Conservation (phyloP, 2,329 filamentous ascomycete genomes). For the Colletotrichum brevisporum region DNA sequence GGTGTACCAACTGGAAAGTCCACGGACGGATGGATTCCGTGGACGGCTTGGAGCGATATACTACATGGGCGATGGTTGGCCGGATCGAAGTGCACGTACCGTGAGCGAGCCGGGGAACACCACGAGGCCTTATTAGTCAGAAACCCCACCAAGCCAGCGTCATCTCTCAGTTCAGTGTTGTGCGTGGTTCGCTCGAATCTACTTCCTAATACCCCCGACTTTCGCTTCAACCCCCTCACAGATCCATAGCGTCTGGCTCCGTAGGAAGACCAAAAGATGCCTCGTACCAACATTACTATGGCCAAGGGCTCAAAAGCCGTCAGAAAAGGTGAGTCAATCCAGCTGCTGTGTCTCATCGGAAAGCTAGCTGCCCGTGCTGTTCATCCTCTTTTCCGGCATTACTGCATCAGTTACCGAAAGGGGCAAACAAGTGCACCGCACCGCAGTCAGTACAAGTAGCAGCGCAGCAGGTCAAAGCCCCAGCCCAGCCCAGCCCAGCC, state of each 20-base stretch:
- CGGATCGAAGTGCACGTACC: too few relatives aligned
- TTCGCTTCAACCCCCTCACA: conserved; percentile 1
- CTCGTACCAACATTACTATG: conserved; percentile 6
- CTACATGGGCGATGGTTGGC: too few relatives aligned
- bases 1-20: too few relatives aligned
- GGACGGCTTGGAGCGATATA: too few relatives aligned
- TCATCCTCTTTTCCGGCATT: too few relatives aligned
- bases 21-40: too few relatives aligned
- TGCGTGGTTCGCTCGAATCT: neutral
- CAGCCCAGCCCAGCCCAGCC: neutral
- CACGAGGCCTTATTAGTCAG: conserved; percentile 2
- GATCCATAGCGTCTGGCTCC: neutral
- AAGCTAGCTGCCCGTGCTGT: too few relatives aligned
- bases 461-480: neutral
- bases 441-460: neutral
- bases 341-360: neutral
- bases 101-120: too few relatives aligned
- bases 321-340: conserved; percentile 28
- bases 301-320: conserved; percentile 30
- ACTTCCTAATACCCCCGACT: neutral
- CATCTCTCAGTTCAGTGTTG: neutral
- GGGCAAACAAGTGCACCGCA: neutral
- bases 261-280: conserved; percentile 1
- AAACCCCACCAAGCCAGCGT: conserved; percentile 6
- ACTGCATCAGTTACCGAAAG: neutral